These are phyloP conservation scores for Stevia rebaudiana DNA, from an alignment of 140 eudicot species.

Conservation along the genomic window DNA sequence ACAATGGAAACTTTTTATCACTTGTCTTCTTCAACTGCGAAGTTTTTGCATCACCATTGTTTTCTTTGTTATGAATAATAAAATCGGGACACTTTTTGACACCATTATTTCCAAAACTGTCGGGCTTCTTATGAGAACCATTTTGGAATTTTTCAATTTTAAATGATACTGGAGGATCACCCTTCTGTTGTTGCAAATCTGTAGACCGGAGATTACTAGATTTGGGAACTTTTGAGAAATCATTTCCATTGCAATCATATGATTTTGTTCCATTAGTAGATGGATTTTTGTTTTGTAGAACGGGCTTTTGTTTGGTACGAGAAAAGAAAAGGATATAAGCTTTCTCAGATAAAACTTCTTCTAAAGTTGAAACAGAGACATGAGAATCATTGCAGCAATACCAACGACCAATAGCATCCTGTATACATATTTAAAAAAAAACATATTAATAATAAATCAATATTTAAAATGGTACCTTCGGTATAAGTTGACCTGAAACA, in stretches of 20 bases:
- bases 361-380: conserved; percentile 61
- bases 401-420: conserved; percentile 95
- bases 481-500: not conserved
- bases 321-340: conserved; percentile 87
- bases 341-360: conserved; percentile 89
- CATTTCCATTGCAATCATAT: conserved; percentile 43
- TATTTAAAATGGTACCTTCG: not conserved
- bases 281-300: conserved; percentile 29
- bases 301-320: conserved; percentile 76
- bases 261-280: conserved; percentile 54
- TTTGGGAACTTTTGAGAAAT: conserved; percentile 30
- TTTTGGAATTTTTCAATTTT: conserved; percentile 34
- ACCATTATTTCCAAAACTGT: conserved; percentile 22
- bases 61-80: conserved; percentile 42
- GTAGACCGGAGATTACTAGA: conserved; percentile 25
- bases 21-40: conserved; percentile 25
- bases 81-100: conserved; percentile 28
- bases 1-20: conserved; percentile 29
- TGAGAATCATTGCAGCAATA: conserved; percentile 96
- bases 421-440: conserved; percentile 24
- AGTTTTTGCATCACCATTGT: conserved; percentile 31
- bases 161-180: conserved; percentile 22
- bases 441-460: not conserved
- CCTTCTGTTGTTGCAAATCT: conserved; percentile 28
- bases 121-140: conserved; percentile 31